Evolutionary conservation across 495 filamentous ascomycete species (phyloP).

Genomic region (Hypoxylon lienhwacheense): DNA sequence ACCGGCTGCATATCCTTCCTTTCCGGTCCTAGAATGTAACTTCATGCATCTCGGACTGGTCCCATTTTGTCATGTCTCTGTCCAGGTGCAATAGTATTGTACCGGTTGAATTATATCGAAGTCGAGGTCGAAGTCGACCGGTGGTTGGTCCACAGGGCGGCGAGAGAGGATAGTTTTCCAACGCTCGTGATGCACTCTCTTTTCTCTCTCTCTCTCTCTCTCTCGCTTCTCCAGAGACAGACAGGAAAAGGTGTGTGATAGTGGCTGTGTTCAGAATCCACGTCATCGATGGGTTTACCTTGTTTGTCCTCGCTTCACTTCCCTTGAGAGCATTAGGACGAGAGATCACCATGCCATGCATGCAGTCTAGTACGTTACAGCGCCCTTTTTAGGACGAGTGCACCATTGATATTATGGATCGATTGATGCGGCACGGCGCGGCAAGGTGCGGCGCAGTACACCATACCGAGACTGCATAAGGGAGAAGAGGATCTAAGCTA

Average conservation of each 20-base stretch:
- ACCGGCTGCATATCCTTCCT: slow-evolving; percentile 6
- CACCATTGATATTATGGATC: slow-evolving; percentile 19
- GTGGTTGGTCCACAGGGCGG: too few species aligned
- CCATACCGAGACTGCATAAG: background rate
- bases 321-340: too few species aligned
- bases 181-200: too few species aligned
- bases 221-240: too few species aligned
- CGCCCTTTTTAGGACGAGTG: slow-evolving; percentile 1
- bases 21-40: slow-evolving; percentile 4
- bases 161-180: too few species aligned
- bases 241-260: too few species aligned
- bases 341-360: slow-evolving; percentile 1
- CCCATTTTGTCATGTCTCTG: slow-evolving; percentile 7
- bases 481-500: slow-evolving; percentile 12
- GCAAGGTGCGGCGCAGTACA: too few species aligned
- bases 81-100: background rate
- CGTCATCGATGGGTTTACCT: too few species aligned
- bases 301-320: too few species aligned
- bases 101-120: slow-evolving; percentile 9
- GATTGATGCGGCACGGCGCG: slow-evolving; percentile 17
- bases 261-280: too few species aligned
- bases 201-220: too few species aligned
- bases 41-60: slow-evolving; percentile 4
- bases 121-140: background rate
- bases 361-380: background rate